Evolutionary conservation across 2,329 filamentous ascomycete genomes (phyloP).

Genomic region (Trichophaea hybrida): DNA sequence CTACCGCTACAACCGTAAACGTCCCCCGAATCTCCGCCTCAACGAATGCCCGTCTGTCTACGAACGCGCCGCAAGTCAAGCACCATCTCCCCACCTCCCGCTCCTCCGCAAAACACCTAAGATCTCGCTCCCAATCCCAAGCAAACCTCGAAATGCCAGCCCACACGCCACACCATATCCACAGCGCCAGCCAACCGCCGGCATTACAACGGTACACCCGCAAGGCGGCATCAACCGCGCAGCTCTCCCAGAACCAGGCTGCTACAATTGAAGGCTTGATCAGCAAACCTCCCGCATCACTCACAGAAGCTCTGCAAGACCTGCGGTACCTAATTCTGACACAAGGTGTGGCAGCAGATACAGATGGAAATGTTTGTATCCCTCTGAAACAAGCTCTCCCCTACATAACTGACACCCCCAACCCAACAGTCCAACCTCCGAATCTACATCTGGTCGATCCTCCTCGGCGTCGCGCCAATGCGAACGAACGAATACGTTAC

Average conservation of each 20-base stretch:
- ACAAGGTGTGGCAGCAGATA: conserved; percentile 38
- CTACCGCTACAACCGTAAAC: conserved; percentile 4
- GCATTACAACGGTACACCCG: conserved; percentile 10
- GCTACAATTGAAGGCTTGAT: conserved; percentile 25
- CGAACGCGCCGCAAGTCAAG: conserved; percentile 1
- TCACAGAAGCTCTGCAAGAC: conserved; percentile 34
- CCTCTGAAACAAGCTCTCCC: not conserved
- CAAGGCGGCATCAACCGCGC: conserved; percentile 13
- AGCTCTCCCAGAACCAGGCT: conserved; percentile 10
- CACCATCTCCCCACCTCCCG: conserved; percentile 8
- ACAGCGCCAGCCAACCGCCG: not conserved
- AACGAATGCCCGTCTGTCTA: conserved; percentile 9
- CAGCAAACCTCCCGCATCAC: conserved; percentile 24
- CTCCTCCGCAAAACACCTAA: conserved; percentile 9
- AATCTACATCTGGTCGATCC: conserved; percentile 91
- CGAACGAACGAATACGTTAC: conserved; percentile 77
- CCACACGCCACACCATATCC: not conserved
- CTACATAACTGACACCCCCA: not conserved
- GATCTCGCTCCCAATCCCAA: conserved; percentile 19
- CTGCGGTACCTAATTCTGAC: conserved; percentile 38
- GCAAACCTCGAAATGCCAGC: conserved; percentile 16
- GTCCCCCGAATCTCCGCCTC: conserved; percentile 1
- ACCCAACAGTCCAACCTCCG: conserved; percentile 61
- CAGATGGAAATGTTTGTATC: conserved; percentile 38
- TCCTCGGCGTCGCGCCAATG: conserved; percentile 74